Evolutionary conservation across 495 filamentous ascomycete species (phyloP).

Genomic region (Talaromyces adpressus): DNA sequence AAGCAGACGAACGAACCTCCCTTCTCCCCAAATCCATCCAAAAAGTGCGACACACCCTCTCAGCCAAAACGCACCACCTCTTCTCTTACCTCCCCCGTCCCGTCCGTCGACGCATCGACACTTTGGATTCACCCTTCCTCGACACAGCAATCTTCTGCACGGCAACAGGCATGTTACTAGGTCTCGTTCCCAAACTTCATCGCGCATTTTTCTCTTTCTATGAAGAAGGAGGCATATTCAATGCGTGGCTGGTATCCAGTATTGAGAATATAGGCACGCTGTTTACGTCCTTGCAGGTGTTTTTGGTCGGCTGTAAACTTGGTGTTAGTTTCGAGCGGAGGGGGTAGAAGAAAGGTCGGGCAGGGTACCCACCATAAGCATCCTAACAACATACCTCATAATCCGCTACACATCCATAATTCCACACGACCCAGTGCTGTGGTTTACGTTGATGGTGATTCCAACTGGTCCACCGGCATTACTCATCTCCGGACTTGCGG

Average conservation of each 20-base stretch:
- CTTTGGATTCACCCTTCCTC: conserved; percentile 35
- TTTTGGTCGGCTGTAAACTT: conserved; percentile 66
- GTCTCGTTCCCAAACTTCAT: conserved; percentile 57
- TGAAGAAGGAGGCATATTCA: conserved; percentile 61
- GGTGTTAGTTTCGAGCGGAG: conserved; percentile 43
- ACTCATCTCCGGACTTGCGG: conserved; percentile 59
- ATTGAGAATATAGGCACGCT: conserved; percentile 60
- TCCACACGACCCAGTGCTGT: conserved; percentile 60
- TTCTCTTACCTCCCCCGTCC: conserved; percentile 11
- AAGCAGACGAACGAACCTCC: conserved; percentile 41
- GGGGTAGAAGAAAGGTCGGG: conserved; percentile 24
- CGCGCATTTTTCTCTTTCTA: conserved; percentile 56
- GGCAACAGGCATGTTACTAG: conserved; percentile 51
- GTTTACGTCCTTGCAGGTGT: conserved; percentile 65
- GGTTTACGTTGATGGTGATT: conserved; percentile 75
- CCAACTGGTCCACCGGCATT: conserved; percentile 65
- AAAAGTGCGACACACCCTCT: conserved; percentile 16
- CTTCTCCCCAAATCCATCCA: conserved; percentile 32
- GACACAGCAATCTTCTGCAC: conserved; percentile 65
- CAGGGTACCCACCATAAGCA: conserved; percentile 48
- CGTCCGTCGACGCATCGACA: conserved; percentile 11
- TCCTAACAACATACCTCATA: conserved; percentile 55
- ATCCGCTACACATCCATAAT: conserved; percentile 51
- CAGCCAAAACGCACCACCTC: conserved; percentile 11
- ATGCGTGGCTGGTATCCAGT: conserved; percentile 63